phyloP scores from a whole-genome alignment of 768 basidiomycete genomes.

The Kwoniella sp. region DNA sequence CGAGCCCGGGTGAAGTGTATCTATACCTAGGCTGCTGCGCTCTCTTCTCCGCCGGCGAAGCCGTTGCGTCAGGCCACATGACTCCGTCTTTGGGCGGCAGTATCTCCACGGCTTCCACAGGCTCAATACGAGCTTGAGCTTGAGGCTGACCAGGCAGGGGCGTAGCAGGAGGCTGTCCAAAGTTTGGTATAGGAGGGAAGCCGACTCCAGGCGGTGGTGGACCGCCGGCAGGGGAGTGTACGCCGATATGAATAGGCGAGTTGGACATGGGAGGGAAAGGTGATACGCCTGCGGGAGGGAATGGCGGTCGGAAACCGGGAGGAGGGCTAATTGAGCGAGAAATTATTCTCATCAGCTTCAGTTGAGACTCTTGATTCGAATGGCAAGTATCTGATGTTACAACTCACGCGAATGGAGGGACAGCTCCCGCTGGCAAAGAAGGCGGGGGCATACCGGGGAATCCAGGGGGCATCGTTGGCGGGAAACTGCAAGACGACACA shows the following conservation, averaged over 20 bases:
- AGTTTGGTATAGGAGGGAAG: conserved; percentile 6
- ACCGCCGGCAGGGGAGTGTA: conserved; percentile 4
- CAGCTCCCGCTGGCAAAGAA: conserved; percentile 21
- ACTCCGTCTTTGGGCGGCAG: conserved; percentile 53
- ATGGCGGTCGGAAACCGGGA: conserved; percentile 51
- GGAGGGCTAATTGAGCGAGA: conserved; percentile 33
- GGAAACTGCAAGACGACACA: too few species aligned
- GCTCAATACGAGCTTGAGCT: not conserved
- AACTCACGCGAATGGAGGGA: conserved; percentile 34
- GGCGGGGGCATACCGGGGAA: conserved; percentile 31
- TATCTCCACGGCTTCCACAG: conserved; percentile 21
- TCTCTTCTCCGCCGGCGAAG: conserved; percentile 53
- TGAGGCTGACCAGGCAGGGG: conserved; percentile 1
- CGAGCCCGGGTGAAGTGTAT: conserved; percentile 42
- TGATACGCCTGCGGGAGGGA: conserved; percentile 38
- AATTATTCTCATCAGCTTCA: not conserved
- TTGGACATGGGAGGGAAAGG: conserved; percentile 41
- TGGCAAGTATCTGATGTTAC: not conserved
- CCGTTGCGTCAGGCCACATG: conserved; percentile 53
- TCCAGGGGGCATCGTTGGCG: conserved; percentile 60
- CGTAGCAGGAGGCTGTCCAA: conserved; percentile 4
- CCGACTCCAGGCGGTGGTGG: conserved; percentile 8
- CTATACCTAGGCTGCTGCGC: conserved; percentile 52
- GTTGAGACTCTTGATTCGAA: not conserved
- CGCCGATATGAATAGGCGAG: conserved; percentile 17